A percentile compares a stretch with the other conserved stretches of the same genome.
These are phyloP conservation scores for Claviceps humidiphila DNA, from an alignment of 2,329 filamentous ascomycete genomes.

Conservation along the genomic window DNA sequence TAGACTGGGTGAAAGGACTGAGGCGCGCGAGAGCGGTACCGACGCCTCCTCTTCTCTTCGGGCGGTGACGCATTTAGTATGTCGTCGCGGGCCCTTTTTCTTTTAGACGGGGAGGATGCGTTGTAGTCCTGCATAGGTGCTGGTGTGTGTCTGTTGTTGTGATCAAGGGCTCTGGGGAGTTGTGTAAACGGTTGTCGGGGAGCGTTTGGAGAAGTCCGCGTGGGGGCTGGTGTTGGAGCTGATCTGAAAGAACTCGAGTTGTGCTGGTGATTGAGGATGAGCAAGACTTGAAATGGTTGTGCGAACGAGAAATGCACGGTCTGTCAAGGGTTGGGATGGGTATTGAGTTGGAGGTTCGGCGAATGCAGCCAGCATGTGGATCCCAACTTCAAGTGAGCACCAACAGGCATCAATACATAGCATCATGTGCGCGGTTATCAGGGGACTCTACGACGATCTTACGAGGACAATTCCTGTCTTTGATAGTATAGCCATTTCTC, in stretches of 20 bases:
- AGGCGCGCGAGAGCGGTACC: slow-evolving; percentile 21
- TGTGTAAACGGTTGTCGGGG: neutral
- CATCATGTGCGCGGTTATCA: too few relatives aligned
- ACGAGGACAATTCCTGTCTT: too few relatives aligned
- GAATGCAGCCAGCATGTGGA: too few relatives aligned
- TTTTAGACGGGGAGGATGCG: slow-evolving; percentile 4
- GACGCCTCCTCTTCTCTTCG: slow-evolving; percentile 23
- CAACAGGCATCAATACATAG: too few relatives aligned
- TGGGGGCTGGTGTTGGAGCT: neutral
- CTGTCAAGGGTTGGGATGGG: too few relatives aligned
- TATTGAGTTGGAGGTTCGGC: too few relatives aligned
- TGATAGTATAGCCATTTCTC: too few relatives aligned
- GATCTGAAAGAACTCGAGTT: neutral
- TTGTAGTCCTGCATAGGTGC: neutral
- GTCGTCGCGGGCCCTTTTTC: slow-evolving; percentile 6
- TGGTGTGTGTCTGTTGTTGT: neutral
- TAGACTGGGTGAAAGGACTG: slow-evolving; percentile 23
- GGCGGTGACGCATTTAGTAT: neutral
- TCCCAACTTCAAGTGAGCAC: too few relatives aligned
- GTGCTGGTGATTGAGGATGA: neutral
- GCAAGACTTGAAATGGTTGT: neutral
- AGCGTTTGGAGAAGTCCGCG: neutral
- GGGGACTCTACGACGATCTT: too few relatives aligned
- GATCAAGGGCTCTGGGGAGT: neutral
- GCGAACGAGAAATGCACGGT: neutral